Evolutionary conservation across 805 yeast species (phyloP).

Genomic region (Wickerhamiella brachini): DNA sequence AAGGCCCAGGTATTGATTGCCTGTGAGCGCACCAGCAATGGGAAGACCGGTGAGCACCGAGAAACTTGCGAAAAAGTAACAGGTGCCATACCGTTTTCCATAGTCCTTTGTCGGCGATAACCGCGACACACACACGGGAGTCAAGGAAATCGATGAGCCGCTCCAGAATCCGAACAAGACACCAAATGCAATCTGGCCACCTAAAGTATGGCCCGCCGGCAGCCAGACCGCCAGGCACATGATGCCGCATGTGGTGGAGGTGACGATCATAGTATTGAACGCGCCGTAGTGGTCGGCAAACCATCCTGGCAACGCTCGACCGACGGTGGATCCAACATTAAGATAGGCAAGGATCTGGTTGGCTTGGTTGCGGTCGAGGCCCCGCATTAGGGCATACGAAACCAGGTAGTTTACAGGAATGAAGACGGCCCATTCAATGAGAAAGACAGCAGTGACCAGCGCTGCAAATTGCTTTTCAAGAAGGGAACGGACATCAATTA

Average conservation of each 20-base stretch:
- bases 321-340: conserved; percentile 38
- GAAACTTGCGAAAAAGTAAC: conserved; percentile 35
- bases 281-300: conserved; percentile 43
- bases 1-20: conserved; percentile 21
- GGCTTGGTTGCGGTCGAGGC: conserved; percentile 22
- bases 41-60: conserved; percentile 29
- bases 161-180: conserved; percentile 22
- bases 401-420: conserved; percentile 42
- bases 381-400: conserved; percentile 41
- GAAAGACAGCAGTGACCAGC: conserved; percentile 22
- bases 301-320: conserved; percentile 44
- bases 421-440: conserved; percentile 40
- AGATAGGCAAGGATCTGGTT: conserved; percentile 35
- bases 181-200: conserved; percentile 45
- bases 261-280: conserved; percentile 40
- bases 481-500: conserved; percentile 22
- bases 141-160: conserved; percentile 37
- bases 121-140: conserved; percentile 57
- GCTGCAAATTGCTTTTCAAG: conserved; percentile 18
- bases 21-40: conserved; percentile 25
- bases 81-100: conserved; percentile 57
- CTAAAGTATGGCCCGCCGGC: conserved; percentile 33
- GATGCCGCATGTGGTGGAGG: conserved; percentile 31
- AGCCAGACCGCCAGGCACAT: conserved; percentile 43
- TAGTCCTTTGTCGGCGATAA: conserved; percentile 48